Evolutionary conservation across 202 grass and related monocot species (phyloP).

Genomic region (Setaria viridis): DNA sequence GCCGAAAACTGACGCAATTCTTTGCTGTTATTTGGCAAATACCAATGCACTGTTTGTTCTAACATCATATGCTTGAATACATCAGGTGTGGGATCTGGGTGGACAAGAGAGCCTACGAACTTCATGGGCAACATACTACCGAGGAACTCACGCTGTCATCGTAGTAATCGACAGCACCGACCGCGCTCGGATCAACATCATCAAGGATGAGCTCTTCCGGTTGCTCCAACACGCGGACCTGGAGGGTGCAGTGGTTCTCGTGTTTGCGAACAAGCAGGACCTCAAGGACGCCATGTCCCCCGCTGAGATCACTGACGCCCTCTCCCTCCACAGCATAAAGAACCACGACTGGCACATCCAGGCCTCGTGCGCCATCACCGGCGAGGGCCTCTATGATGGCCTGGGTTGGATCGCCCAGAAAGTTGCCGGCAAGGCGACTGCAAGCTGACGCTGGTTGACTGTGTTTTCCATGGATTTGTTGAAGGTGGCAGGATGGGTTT

Average conservation of each 20-base stretch:
- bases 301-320: slow-evolving; percentile 81
- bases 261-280: slow-evolving; percentile 98
- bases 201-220: slow-evolving; percentile 87
- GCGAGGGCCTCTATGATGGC: slow-evolving; percentile 80
- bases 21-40: too few relatives aligned
- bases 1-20: not conserved
- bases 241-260: slow-evolving; percentile 67
- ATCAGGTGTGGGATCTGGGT: slow-evolving; percentile 94
- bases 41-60: slow-evolving; percentile 7
- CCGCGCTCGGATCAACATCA: slow-evolving; percentile 79
- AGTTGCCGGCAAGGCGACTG: slow-evolving; percentile 64
- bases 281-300: slow-evolving; percentile 88
- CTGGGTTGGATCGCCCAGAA: slow-evolving; percentile 90
- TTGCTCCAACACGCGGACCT: slow-evolving; percentile 80
- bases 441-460: slow-evolving; percentile 26
- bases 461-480: slow-evolving; percentile 44
- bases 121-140: slow-evolving; percentile 91
- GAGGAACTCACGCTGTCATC: slow-evolving; percentile 85
- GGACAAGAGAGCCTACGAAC: slow-evolving; percentile 90
- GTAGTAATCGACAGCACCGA: slow-evolving; percentile 92
- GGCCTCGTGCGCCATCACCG: slow-evolving; percentile 78
- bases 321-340: slow-evolving; percentile 91
- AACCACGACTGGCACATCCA: slow-evolving; percentile 95
- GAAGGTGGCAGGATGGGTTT: slow-evolving; percentile 44
- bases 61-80: slow-evolving; percentile 41